Base-by-base conservation (phyloP, 441 rosid species). In the Aleurites moluccanus region DNA sequence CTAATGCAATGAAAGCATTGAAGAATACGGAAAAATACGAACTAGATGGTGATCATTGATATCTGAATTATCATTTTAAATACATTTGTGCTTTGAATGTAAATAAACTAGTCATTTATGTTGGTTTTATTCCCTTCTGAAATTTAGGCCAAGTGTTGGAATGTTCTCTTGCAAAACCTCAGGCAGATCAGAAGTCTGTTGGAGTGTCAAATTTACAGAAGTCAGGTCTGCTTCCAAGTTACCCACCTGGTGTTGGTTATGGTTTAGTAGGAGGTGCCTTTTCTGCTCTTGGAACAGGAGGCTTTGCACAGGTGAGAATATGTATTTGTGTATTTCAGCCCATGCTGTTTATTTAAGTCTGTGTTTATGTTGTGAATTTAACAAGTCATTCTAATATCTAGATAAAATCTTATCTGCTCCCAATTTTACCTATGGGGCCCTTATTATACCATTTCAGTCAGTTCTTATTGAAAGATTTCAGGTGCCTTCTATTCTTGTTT, bases 91-190 rank as follows among this genome's bases (percentile, higher is more conserved):
- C 2, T 23, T 61, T 62, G 33, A 38, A 25, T 69, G 21, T 25
- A 52, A 11, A 7, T 62, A 42, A 68, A 33, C 6, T 49, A 40
- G 45, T 25, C 13, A 16, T n/a, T 75, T 62, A 21, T 52, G 56
- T 38, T 27, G 47, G 42, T 64, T 16, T 71, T 75, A 25, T 67
- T 63, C 57, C 60, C 44, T 20, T 23, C 10, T 50, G 44, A 49
- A 62, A 69, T 50, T 62, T 81, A 92, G 98, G 99, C 76, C 96
- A 89, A 79, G 83, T 85, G 61, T 79, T 95, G 84, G 97, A 96
- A 67, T 96, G 98, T 80, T 92, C 98, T n/a, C 96, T 96, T 81
- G 98, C 97, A 42, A 93, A 96, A 87, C 99, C 98, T 70, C 98
- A 96, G 77, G 84, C 94, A 18, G 99, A 96, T 77, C 97, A 89